Evolutionary conservation across 2,329 filamentous ascomycete genomes (phyloP).

Genomic region (Diaporthe velutina): DNA sequence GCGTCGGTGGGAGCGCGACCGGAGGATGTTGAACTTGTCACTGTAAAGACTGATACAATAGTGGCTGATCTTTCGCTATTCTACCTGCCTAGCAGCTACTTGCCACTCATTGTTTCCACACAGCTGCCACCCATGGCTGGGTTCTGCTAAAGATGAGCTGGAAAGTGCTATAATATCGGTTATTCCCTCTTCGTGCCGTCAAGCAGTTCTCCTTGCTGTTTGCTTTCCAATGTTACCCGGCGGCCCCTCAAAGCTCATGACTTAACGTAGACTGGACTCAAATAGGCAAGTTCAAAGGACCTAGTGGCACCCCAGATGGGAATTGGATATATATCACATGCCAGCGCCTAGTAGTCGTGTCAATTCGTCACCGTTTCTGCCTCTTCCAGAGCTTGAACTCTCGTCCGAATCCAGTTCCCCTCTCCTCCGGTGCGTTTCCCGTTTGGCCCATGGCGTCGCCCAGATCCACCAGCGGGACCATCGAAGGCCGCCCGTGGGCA

Average conservation of each 20-base stretch:
- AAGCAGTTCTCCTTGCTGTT: no score
- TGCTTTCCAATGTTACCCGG: no score
- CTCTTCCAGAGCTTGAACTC: slow-evolving; percentile 4
- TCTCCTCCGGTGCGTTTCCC: background rate
- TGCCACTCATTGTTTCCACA: no score
- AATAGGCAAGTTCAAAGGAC: no score
- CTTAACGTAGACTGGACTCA: no score
- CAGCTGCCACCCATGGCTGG: background rate
- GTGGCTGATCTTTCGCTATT: no score
- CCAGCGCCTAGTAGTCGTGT: background rate
- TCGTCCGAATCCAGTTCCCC: background rate
- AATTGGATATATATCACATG: background rate
- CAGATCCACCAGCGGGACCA: slow-evolving; percentile 72
- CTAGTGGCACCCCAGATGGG: background rate
- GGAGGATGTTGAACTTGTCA: background rate
- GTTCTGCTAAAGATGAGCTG: no score
- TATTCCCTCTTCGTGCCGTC: no score
- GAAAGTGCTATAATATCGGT: no score
- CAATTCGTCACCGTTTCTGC: background rate
- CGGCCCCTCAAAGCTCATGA: no score
- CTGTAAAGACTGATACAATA: background rate
- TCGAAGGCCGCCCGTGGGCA: slow-evolving; percentile 80
- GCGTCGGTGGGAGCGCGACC: slow-evolving; percentile 18
- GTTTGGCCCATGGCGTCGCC: slow-evolving; percentile 48
- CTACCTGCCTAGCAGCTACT: background rate